Conservation (phyloP, 2,329 filamentous ascomycete species). For the Ceratocystis colombiana region DNA sequence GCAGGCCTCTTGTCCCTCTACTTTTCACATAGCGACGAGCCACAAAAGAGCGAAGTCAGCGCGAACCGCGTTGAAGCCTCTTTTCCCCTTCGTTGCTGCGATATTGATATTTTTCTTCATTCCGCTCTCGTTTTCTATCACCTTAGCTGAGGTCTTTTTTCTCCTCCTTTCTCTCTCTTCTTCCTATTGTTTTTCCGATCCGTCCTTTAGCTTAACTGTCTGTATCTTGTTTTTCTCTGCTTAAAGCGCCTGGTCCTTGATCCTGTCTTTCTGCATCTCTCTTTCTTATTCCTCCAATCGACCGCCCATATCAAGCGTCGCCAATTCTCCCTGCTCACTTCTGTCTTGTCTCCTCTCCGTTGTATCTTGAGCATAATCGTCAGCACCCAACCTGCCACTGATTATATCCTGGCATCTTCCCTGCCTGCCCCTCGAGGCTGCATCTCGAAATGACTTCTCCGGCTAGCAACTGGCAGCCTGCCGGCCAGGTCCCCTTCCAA, state of each 20-base stretch:
- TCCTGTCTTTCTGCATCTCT: slow-evolving; percentile 3
- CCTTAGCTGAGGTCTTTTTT: background rate
- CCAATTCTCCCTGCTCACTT: background rate
- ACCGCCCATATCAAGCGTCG: background rate
- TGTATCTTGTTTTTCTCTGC: background rate
- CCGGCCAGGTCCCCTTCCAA: slow-evolving; percentile 21
- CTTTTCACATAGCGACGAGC: slow-evolving; percentile 11
- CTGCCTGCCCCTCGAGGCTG: slow-evolving; percentile 3
- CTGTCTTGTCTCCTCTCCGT: too few species aligned
- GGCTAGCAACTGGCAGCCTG: slow-evolving; percentile 20
- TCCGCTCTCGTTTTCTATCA: background rate
- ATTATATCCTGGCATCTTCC: background rate
- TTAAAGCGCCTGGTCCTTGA: background rate
- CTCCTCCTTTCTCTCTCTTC: slow-evolving; percentile 21
- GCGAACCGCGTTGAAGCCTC: slow-evolving; percentile 2
- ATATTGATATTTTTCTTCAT: background rate
- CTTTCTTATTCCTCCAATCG: background rate
- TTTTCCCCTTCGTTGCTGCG: background rate
- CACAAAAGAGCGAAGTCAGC: background rate
- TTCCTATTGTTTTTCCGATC: background rate
- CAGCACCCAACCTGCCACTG: background rate
- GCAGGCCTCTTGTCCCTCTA: too few species aligned
- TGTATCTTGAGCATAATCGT: too few species aligned
- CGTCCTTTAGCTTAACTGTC: slow-evolving; percentile 16
- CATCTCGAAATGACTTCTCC: slow-evolving; percentile 22